Evolutionary conservation across 2,329 filamentous ascomycete species (phyloP).

Genomic region (Ambrosiella beaveri): DNA sequence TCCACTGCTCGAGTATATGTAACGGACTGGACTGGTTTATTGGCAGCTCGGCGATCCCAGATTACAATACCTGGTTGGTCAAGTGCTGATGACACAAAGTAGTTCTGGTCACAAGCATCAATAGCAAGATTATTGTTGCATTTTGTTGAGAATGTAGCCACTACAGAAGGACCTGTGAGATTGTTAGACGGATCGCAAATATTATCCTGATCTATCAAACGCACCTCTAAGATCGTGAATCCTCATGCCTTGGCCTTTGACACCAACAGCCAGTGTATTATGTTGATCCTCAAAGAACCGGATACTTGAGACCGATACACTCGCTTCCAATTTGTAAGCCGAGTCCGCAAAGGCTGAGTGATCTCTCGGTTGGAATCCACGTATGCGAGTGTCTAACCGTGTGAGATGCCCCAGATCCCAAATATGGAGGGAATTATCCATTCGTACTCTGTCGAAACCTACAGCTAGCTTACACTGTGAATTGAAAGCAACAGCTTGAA

Average conservation of each 20-base stretch:
- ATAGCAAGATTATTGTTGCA: slow-evolving; percentile 59
- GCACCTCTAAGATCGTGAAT: slow-evolving; percentile 65
- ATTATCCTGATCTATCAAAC: slow-evolving; percentile 5
- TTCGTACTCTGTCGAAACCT: slow-evolving; percentile 62
- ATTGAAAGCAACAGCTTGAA: slow-evolving; percentile 69
- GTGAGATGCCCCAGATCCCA: slow-evolving; percentile 57
- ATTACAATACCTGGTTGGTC: slow-evolving; percentile 59
- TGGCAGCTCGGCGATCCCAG: slow-evolving; percentile 56
- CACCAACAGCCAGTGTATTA: slow-evolving; percentile 56
- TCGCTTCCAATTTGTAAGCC: slow-evolving; percentile 41
- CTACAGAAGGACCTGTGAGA: slow-evolving; percentile 31
- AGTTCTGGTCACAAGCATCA: slow-evolving; percentile 65
- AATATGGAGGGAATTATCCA: slow-evolving; percentile 66
- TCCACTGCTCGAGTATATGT: slow-evolving; percentile 41
- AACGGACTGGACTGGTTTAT: slow-evolving; percentile 33
- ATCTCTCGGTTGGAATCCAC: slow-evolving; percentile 26
- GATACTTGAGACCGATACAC: slow-evolving; percentile 64
- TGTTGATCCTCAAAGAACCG: slow-evolving; percentile 67
- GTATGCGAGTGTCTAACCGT: slow-evolving; percentile 27
- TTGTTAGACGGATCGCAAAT: background rate
- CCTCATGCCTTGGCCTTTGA: slow-evolving; percentile 56
- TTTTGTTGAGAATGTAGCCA: slow-evolving; percentile 45
- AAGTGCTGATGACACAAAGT: slow-evolving; percentile 64
- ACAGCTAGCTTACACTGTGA: slow-evolving; percentile 55
- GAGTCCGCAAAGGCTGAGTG: slow-evolving; percentile 32